These are phyloP conservation scores for Schrenkiella parvula DNA, from an alignment of 345 rosid genomes.

Conservation along the genomic window DNA sequence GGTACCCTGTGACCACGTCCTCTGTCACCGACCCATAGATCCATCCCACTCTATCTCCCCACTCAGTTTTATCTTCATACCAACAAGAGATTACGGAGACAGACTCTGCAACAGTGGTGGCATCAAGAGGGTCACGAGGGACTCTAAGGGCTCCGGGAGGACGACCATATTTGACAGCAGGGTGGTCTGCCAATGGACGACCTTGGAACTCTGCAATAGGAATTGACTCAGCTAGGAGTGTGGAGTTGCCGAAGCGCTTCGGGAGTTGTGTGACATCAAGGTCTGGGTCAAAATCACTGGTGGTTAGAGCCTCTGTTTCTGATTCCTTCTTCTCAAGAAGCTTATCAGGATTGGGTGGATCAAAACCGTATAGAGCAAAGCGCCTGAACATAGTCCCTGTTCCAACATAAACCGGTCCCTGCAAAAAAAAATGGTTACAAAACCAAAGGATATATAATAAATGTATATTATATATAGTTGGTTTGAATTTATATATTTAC, in stretches of 20 bases:
- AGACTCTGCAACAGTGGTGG: constrained; percentile 80
- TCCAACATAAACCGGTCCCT: constrained; percentile 96
- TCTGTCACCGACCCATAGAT: constrained; percentile 96
- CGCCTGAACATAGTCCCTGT: constrained; percentile 91
- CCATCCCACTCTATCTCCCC: constrained; percentile 99
- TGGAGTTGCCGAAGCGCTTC: constrained; percentile 87
- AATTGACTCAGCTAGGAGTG: constrained; percentile 79
- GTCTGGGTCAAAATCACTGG: constrained; percentile 75
- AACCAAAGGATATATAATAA: background rate
- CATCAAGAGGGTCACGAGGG: constrained; percentile 89
- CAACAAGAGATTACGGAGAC: constrained; percentile 96
- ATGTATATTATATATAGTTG: background rate
- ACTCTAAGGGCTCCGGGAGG: constrained; percentile 76
- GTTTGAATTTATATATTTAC: constrained; percentile 26
- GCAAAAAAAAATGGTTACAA: background rate
- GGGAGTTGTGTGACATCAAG: constrained; percentile 80
- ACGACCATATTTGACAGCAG: constrained; percentile 77
- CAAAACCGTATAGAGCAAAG: constrained; percentile 89
- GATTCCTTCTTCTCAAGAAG: constrained; percentile 34
- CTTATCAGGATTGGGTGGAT: constrained; percentile 61
- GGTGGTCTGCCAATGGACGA: constrained; percentile 89
- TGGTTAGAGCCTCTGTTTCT: constrained; percentile 63
- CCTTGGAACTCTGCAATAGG: constrained; percentile 83
- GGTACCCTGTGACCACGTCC: constrained; percentile 94
- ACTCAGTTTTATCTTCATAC: constrained; percentile 97